Conservation (phyloP, 2,329 filamentous ascomycete genomes). For the Plenodomus tracheiphilus region DNA sequence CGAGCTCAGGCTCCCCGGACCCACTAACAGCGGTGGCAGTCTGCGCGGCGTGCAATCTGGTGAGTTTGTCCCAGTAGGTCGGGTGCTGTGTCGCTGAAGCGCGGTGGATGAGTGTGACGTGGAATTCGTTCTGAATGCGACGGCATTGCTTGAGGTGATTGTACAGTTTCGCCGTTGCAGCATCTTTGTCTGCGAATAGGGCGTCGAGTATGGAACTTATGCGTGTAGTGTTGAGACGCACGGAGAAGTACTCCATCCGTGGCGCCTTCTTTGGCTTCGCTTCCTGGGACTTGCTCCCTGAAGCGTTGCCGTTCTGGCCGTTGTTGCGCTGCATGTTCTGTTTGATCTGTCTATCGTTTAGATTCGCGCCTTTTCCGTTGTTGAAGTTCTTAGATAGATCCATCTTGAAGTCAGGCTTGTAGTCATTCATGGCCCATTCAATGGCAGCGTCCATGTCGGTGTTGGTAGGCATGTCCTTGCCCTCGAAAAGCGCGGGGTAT, state of each 20-base stretch:
- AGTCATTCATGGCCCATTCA: conserved; percentile 71
- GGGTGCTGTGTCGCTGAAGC: conserved; percentile 63
- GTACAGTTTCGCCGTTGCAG: conserved; percentile 69
- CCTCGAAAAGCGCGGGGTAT: conserved; percentile 75
- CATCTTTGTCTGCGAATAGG: conserved; percentile 63
- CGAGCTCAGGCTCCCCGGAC: conserved; percentile 58
- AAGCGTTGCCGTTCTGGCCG: conserved; percentile 4
- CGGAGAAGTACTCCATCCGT: conserved; percentile 67
- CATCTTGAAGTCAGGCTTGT: conserved; percentile 76
- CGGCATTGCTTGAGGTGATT: conserved; percentile 71
- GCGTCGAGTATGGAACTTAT: conserved; percentile 66
- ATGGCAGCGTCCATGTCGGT: conserved; percentile 82
- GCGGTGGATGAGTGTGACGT: conserved; percentile 91
- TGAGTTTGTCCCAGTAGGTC: conserved; percentile 76
- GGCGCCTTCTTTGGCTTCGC: conserved; percentile 53
- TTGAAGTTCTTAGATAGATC: conserved; percentile 62
- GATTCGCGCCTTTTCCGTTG: conserved; percentile 14
- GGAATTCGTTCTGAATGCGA: conserved; percentile 83
- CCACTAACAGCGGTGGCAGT: conserved; percentile 42
- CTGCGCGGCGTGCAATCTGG: conserved; percentile 55
- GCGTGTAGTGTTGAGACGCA: conserved; percentile 57
- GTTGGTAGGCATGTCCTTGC: conserved; percentile 64
- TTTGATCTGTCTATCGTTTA: conserved; percentile 45
- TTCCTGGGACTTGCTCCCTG: conserved; percentile 18
- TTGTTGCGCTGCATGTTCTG: conserved; percentile 35